A percentile compares a stretch with the other conserved stretches of the same genome.
phyloP scores from a whole-genome alignment of 2,329 filamentous ascomycete genomes.

The Ascochyta koolunga region DNA sequence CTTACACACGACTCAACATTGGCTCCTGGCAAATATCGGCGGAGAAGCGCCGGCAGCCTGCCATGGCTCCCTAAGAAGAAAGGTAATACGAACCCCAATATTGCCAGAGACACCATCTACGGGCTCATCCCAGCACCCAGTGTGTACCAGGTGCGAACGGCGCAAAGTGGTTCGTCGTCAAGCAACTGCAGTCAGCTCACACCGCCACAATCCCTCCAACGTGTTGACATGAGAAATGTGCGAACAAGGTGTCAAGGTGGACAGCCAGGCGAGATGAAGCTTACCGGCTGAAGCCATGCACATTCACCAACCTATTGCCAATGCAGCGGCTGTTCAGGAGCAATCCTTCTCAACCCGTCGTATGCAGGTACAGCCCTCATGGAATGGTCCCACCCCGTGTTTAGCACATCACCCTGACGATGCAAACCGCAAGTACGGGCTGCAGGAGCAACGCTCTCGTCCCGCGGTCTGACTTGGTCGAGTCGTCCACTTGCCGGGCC shows the following conservation, averaged over 20 bases:
- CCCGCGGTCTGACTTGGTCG: conserved; percentile 1
- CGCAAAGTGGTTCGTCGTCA: background rate
- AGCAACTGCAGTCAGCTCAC: conserved; percentile 3
- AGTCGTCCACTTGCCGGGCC: background rate
- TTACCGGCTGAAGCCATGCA: conserved; percentile 2
- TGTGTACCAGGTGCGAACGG: background rate
- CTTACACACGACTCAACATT: background rate
- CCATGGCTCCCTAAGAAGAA: background rate
- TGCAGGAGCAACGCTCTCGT: background rate
- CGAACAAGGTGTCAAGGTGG: background rate
- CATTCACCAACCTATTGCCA: background rate
- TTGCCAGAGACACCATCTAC: conserved; percentile 8
- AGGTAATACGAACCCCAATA: conserved; percentile 14
- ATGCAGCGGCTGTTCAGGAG: conserved; percentile 6
- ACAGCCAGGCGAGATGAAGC: background rate
- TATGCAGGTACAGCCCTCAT: conserved; percentile 12
- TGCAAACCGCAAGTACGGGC: background rate
- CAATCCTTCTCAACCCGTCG: background rate
- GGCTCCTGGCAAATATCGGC: conserved; percentile 3
- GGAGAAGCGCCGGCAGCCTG: background rate
- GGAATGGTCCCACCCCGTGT: background rate
- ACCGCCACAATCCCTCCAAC: conserved; percentile 1
- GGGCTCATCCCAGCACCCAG: background rate
- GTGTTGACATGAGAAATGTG: background rate
- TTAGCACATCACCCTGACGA: background rate